Evolutionary conservation across 805 yeast species (phyloP), one percentile per base, ranked within the genome.

Genomic region (Nakazawaea holstii): DNA sequence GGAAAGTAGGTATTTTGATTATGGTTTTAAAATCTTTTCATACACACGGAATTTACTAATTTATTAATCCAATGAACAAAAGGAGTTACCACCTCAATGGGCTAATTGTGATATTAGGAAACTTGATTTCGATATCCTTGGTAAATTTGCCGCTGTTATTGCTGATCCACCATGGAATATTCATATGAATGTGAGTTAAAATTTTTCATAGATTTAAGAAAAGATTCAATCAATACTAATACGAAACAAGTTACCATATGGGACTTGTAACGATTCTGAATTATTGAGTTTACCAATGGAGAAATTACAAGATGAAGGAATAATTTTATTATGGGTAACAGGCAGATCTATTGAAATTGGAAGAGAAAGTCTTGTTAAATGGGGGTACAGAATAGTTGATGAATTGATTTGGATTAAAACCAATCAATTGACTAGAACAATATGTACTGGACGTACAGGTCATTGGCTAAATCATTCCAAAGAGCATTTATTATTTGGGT

Each of bases 131-230:
- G 66, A 61, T 20, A 66, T 78, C 6, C 64, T 91, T 48, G 97
- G 97, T 2, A 81, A 84, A 65, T 87, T 87, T 67, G 90, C 84
- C 35, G 89, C 83, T 2, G 80, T 91, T 10, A 78, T 92, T 46
- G 92, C 96, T 0, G 98, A 91, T 62, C 97, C 97, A 3, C 94
- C 97, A 7, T 91, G 98, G 98, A 91, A 89, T 53, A 91, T 91
- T 53, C 97, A 91, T 66, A 90, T 87, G 91, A 84, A 86, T 47
- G 59, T 68, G 33, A 43, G 57, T 55, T 17, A 3, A 14, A 36
- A 32, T 26, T 26, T 9, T 27, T 31, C 33, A 10, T 6, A 24
- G 15, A 42, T n/a, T 31, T 13, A 13, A 2, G 15, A 24, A 6
- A 38, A 15, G 36, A 30, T 11, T 30, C n/a, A 30, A 10, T 30